phyloP scores from a whole-genome alignment of 192 early-diverging fungal genomes.

The Mortierella alpina region DNA sequence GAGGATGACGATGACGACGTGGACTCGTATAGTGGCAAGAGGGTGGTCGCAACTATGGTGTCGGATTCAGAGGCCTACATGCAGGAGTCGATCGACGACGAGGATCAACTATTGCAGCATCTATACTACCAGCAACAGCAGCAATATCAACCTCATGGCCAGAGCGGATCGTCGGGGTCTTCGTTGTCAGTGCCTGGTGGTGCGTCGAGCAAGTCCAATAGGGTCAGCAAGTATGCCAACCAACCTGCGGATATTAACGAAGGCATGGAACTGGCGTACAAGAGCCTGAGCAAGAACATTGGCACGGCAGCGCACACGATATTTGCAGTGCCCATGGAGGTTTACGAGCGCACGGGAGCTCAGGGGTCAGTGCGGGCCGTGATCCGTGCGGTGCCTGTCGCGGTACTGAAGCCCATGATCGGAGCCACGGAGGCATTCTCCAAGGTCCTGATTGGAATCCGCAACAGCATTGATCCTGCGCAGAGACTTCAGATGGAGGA shows the following conservation, averaged over 20 bases:
- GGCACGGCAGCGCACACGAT: conserved; percentile 88
- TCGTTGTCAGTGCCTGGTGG: background rate
- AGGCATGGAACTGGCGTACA: conserved; percentile 86
- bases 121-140: conserved; percentile 29
- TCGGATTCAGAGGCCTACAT: conserved; percentile 45
- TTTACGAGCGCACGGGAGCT: conserved; percentile 70
- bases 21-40: conserved; percentile 12
- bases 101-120: conserved; percentile 42
- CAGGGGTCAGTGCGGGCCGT: conserved; percentile 74
- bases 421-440: conserved; percentile 93
- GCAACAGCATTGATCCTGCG: conserved; percentile 90
- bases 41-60: conserved; percentile 48
- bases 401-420: conserved; percentile 95
- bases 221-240: conserved; percentile 83
- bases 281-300: conserved; percentile 83
- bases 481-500: conserved; percentile 85
- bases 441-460: conserved; percentile 89
- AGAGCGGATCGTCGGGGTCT: conserved; percentile 6
- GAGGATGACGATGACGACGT: conserved; percentile 20
- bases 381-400: conserved; percentile 85
- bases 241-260: conserved; percentile 88
- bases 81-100: conserved; percentile 50
- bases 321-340: conserved; percentile 88
- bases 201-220: conserved; percentile 29
- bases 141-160: conserved; percentile 1